Conservation (phyloP, 2,329 filamentous ascomycete species). For the Neopestalotiopsis sp. region DNA sequence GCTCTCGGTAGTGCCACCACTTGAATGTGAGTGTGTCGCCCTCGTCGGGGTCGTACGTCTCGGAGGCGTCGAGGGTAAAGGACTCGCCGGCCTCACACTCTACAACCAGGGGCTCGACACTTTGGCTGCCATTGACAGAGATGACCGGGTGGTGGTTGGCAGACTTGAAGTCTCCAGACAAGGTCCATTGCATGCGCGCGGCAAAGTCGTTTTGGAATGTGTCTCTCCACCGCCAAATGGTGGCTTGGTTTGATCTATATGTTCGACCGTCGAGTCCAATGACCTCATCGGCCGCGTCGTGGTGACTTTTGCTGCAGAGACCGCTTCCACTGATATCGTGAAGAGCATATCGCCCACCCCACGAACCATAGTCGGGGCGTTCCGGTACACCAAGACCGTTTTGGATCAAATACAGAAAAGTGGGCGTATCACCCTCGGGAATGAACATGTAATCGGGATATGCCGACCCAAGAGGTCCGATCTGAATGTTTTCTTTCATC, state of each 20-base stretch:
- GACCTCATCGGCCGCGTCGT: slow-evolving; percentile 22
- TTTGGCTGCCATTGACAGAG: slow-evolving; percentile 44
- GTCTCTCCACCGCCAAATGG: slow-evolving; percentile 29
- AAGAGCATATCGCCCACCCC: slow-evolving; percentile 51
- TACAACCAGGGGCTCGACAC: slow-evolving; percentile 39
- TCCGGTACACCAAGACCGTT: slow-evolving; percentile 53
- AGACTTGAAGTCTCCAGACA: slow-evolving; percentile 19
- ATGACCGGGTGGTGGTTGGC: slow-evolving; percentile 48
- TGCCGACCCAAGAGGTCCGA: slow-evolving; percentile 45
- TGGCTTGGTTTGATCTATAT: slow-evolving; percentile 19
- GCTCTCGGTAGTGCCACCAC: slow-evolving; percentile 49
- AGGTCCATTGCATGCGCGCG: slow-evolving; percentile 28
- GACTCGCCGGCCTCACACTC: slow-evolving; percentile 38
- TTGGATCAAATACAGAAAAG: slow-evolving; percentile 53
- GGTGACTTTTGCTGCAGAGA: slow-evolving; percentile 5
- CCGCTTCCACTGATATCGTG: slow-evolving; percentile 1
- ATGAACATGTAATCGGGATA: slow-evolving; percentile 56
- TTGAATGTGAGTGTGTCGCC: slow-evolving; percentile 41
- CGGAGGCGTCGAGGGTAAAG: slow-evolving; percentile 44
- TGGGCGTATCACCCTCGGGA: slow-evolving; percentile 58
- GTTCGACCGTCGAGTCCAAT: slow-evolving; percentile 21
- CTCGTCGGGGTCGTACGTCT: slow-evolving; percentile 46
- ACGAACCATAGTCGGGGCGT: slow-evolving; percentile 51
- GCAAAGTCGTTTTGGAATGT: slow-evolving; percentile 31
- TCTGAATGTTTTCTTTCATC: slow-evolving; percentile 58